Base-by-base conservation (phyloP, 257 asterid genomes). In the Nicotiana tabacum region DNA sequence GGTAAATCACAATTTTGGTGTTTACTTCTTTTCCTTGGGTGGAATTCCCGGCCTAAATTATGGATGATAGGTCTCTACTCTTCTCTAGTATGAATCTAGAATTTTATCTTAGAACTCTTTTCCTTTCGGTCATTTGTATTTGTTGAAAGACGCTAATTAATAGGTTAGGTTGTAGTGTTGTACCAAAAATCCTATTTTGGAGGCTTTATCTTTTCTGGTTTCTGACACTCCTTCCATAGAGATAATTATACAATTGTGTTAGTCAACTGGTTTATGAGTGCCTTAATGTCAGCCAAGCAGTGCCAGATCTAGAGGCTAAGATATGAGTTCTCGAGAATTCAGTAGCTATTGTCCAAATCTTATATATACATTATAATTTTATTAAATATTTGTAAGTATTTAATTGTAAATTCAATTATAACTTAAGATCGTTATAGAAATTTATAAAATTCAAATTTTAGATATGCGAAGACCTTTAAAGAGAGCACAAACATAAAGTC, bases 241-340 rank as follows among this genome's bases (percentile, higher is more conserved):
- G 78, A 43, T 0, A 21, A 43, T 21, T 18, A 17, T 12, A 43
- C 12, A 72, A 72, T 74, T 24, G 79, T 21, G 32, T 74, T 27
- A 48, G 79, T 74, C 62, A 74, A 48, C 9, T 24, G 15, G 39
- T 48, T 13, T 24, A 48, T 24, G 62, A 24, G 79, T 74, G 60
- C 58, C 21, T 72, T 12, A 72, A 72, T 70, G n/a, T 43, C 12
- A 21, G 3, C 8, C 35, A 39, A 43, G 0, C 51, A 43, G 12
- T 10, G 51, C 1, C 12, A 2, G 12, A 43, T 43, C 12, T 9
- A 9, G 12, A 9, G 51, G 51, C 11, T 43, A 43, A 43, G 12
- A 9, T 2, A 12, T 2, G 3, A 0, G 12, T 9, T 8, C 2
- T 0, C 1, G 51, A 9, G 1, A 43, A 43, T 2, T 2, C 3